Percentiles rank a stretch among this genome's conserved stretches.
phyloP scores from a whole-genome alignment of 2,329 filamentous ascomycete genomes.

The Alternaria gansuensis region DNA sequence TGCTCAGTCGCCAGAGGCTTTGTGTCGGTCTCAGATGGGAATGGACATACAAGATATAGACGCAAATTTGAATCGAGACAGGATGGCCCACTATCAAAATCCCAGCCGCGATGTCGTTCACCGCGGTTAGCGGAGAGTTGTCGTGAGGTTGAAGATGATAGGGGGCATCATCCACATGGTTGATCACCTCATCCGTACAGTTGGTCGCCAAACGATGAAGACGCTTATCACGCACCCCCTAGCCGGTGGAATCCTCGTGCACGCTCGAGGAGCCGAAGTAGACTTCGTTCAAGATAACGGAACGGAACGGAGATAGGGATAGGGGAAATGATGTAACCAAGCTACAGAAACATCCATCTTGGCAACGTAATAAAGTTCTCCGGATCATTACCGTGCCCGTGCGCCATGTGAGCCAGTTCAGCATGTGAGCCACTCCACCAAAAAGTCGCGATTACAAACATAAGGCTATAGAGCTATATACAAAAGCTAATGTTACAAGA shows the following conservation, averaged over 20 bases:
- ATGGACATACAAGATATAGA: background rate
- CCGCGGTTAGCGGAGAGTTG: background rate
- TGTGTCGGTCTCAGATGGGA: background rate
- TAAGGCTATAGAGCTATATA: no score
- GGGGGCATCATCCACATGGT: no score
- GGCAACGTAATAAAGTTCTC: background rate
- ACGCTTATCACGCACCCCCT: no score
- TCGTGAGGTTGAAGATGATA: background rate
- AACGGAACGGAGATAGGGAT: background rate
- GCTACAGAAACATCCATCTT: background rate
- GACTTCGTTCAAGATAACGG: background rate
- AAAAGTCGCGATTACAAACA: no score
- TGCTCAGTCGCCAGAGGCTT: background rate
- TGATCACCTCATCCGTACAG: background rate
- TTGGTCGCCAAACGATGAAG: background rate
- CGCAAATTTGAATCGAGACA: background rate
- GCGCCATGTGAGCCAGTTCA: background rate
- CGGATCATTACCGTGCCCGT: background rate
- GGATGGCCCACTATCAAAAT: background rate
- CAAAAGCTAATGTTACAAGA: no score
- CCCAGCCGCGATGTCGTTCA: background rate
- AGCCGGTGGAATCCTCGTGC: no score
- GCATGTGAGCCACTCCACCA: no score
- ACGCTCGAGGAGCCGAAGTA: background rate
- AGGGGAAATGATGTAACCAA: background rate